Evolutionary conservation across 2,329 filamentous ascomycete species (phyloP), one percentile per base, ranked within the genome.

Genomic region (Pyrenochaeta sp.): DNA sequence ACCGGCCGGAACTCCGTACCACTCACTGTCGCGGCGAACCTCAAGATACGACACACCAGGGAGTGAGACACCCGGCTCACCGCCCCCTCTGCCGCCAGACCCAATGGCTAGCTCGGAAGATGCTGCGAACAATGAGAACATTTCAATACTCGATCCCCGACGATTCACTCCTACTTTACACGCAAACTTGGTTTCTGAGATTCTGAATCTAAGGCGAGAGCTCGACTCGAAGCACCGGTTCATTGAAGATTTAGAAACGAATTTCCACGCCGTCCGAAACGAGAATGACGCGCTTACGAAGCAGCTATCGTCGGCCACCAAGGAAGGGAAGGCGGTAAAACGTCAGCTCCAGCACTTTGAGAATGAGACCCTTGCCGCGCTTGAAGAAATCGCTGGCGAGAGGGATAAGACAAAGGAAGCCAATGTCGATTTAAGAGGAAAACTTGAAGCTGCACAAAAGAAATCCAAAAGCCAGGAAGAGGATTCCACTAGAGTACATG

Each of bases 91-190:
- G 19, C 75, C 76, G 13, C 72, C 77, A 15, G 83, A 58, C 74
- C 77, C 14, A 81, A 81, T 10, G 76, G 55, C 51, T 18, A 47
- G 51, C 21, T 45, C 52, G 2, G 58, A 79, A 44, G 85, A 90
- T 65, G 71, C 52, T 6, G 44, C 52, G 29, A 58, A 83, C 17
- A 85, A 93, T 54, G 88, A 93, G 51, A 83, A 76, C 30, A 84
- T 91, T 22, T 84, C 83, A 2, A 85, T 90, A 15, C 77, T 96
- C 20, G 94, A 99, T 65, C 91, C 94, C 3, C 85, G 93, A 41
- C 84, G 94, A 24, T 96, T 99, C 65, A 99, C 94, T 0, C 94
- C 94, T 1, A 97, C 92, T 0, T 76, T 99, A 8, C 94, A 97
- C 69, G 94, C 94, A 7, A 96, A 90, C 35, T 77, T 99, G 6